phyloP scores from a whole-genome alignment of 2,329 filamentous ascomycete species.

The Colletotrichum sidae region DNA sequence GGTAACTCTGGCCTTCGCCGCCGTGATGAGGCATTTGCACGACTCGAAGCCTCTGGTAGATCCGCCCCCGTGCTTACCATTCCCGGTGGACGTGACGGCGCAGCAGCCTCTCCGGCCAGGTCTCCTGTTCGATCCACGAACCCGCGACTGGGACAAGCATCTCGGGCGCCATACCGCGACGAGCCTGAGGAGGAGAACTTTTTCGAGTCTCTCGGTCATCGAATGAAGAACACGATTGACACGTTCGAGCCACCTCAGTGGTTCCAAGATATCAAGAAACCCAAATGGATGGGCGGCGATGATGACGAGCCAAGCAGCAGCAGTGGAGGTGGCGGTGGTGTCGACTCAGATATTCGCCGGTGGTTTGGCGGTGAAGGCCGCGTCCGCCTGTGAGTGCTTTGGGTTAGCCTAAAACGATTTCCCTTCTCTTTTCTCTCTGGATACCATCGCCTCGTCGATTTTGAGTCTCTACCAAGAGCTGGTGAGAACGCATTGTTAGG shows the following conservation, averaged over 20 bases:
- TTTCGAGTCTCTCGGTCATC: conserved; percentile 84
- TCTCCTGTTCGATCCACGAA: conserved; percentile 59
- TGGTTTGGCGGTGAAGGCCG: conserved; percentile 67
- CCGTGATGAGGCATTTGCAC: conserved; percentile 55
- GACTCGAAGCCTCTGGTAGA: conserved; percentile 47
- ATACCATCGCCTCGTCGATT: conserved; percentile 23
- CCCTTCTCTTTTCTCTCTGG: conserved; percentile 15
- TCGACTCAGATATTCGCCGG: conserved; percentile 60
- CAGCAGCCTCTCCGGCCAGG: conserved; percentile 49
- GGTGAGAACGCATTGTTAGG: conserved; percentile 38
- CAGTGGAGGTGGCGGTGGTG: conserved; percentile 37
- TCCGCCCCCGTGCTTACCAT: conserved; percentile 61
- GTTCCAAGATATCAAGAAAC: conserved; percentile 82
- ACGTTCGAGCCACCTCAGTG: conserved; percentile 84
- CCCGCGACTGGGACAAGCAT: conserved; percentile 42
- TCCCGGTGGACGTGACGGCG: conserved; percentile 51
- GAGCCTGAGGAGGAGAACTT: conserved; percentile 81
- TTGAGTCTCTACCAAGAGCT: conserved; percentile 40
- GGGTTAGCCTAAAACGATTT: not conserved
- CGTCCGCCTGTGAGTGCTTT: conserved; percentile 32
- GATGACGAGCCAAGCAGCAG: conserved; percentile 51
- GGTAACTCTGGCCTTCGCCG: conserved; percentile 68
- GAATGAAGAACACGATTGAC: conserved; percentile 93
- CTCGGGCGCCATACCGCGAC: conserved; percentile 45
- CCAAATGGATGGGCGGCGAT: conserved; percentile 82